phyloP scores from a whole-genome alignment of 2,329 filamentous ascomycete species.

The Talaromyces sp. region DNA sequence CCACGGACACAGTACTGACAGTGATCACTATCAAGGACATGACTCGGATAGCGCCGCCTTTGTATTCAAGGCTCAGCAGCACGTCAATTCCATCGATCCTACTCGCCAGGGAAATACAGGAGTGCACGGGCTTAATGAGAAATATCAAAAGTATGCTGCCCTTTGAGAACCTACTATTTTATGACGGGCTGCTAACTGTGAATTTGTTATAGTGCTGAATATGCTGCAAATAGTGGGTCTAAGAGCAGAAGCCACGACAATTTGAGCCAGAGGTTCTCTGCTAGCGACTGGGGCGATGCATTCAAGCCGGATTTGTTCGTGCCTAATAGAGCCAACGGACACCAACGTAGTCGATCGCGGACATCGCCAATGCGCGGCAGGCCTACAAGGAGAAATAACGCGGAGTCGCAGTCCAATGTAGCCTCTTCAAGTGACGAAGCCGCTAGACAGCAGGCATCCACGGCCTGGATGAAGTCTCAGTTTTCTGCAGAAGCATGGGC shows the following conservation, averaged over 20 bases:
- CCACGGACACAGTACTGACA: constrained; percentile 22
- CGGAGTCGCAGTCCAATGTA: constrained; percentile 11
- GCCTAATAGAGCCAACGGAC: constrained; percentile 22
- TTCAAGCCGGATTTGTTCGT: constrained; percentile 35
- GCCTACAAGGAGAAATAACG: constrained; percentile 10
- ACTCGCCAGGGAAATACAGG: background rate
- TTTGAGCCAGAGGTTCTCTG: constrained; percentile 36
- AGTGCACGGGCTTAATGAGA: background rate
- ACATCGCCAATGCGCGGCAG: constrained; percentile 16
- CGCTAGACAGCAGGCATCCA: constrained; percentile 19
- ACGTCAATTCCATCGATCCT: background rate
- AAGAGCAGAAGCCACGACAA: constrained; percentile 31
- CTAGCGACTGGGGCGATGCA: constrained; percentile 35
- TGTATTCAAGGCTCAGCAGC: constrained; percentile 5
- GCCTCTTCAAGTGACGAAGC: constrained; percentile 17
- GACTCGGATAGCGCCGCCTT: constrained; percentile 20
- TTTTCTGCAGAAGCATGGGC: constrained; percentile 37
- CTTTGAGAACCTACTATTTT: background rate
- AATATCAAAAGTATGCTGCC: background rate
- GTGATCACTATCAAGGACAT: constrained; percentile 20
- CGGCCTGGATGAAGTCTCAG: constrained; percentile 27
- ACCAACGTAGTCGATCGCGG: constrained; percentile 14
- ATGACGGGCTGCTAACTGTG: background rate
- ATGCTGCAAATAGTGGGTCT: constrained; percentile 14
- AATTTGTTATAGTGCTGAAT: background rate